A percentile compares a stretch with the other conserved stretches of the same genome.
phyloP scores from a whole-genome alignment of 768 basidiomycete genomes.

The Goffeauzyma gilvescens region DNA sequence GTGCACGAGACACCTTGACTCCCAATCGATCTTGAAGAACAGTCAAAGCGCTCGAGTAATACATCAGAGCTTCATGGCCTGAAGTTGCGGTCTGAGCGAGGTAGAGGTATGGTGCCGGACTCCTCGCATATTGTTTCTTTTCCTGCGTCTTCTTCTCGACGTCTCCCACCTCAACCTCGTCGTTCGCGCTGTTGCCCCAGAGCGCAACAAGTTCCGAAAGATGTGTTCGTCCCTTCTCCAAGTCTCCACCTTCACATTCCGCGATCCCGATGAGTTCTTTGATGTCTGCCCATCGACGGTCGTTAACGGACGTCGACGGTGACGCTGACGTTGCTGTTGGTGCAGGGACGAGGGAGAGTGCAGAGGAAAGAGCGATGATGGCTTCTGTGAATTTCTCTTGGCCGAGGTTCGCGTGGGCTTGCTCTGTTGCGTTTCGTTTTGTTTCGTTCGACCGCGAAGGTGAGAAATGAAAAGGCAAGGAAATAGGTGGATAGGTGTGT shows the following conservation, averaged over 20 bases:
- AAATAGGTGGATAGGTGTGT: too few relatives aligned
- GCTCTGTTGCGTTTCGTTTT: too few relatives aligned
- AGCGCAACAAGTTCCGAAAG: too few relatives aligned
- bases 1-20: too few relatives aligned
- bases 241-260: conserved; percentile 58
- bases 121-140: too few relatives aligned
- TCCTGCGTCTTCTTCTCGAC: too few relatives aligned
- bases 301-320: too few relatives aligned
- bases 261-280: conserved; percentile 64
- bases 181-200: too few relatives aligned
- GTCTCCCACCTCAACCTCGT: too few relatives aligned
- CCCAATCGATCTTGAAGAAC: background rate
- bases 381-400: conserved; percentile 3
- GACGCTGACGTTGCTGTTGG: conserved; percentile 1
- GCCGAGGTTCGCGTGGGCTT: conserved; percentile 4
- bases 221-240: conserved; percentile 53
- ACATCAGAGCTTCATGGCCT: conserved; percentile 49
- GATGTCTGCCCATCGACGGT: too few relatives aligned
- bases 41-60: conserved; percentile 53
- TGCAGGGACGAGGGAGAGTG: background rate
- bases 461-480: too few relatives aligned
- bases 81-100: conserved; percentile 71
- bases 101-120: conserved; percentile 71
- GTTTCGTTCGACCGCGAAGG: too few relatives aligned
- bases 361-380: background rate